Evolutionary conservation across 1,284 basidiomycete genomes (phyloP).

Genomic region (Moesziomyces globuligerus): DNA sequence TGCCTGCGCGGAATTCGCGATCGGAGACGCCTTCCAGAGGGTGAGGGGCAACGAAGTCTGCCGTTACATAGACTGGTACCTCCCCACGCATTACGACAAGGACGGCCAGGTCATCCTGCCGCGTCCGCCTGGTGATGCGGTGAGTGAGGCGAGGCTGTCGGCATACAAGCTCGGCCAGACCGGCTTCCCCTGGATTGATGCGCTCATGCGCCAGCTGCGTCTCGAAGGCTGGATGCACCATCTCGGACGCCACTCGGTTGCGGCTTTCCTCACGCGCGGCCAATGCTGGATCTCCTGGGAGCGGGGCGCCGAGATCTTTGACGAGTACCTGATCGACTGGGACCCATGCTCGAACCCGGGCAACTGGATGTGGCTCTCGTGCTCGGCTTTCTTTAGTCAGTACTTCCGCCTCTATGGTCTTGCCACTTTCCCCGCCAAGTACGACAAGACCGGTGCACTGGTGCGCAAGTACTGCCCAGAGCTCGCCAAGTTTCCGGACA

Average conservation of each 20-base stretch:
- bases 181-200: conserved; percentile 71
- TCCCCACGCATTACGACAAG: conserved; percentile 69
- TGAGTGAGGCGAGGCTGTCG: conserved; percentile 68
- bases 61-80: conserved; percentile 69
- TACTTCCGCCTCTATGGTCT: conserved; percentile 69
- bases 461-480: conserved; percentile 70
- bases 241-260: conserved; percentile 72
- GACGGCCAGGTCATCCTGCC: conserved; percentile 67
- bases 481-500: conserved; percentile 56
- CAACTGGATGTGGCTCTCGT: conserved; percentile 72
- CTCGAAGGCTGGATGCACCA: conserved; percentile 69
- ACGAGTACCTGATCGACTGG: conserved; percentile 68
- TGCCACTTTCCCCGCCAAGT: conserved; percentile 69
- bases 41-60: conserved; percentile 69
- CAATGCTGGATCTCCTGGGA: conserved; percentile 74
- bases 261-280: conserved; percentile 72
- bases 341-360: conserved; percentile 69
- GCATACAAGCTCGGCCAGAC: conserved; percentile 70
- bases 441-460: conserved; percentile 69
- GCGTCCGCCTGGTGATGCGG: conserved; percentile 67
- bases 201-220: conserved; percentile 70
- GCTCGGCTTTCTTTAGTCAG: conserved; percentile 70
- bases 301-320: conserved; percentile 72
- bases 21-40: conserved; percentile 67
- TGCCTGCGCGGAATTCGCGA: conserved; percentile 69